A percentile compares a stretch with the other conserved stretches of the same genome.
phyloP scores from a whole-genome alignment of 2,329 filamentous ascomycete species.

The Neofusicoccum parvum region DNA sequence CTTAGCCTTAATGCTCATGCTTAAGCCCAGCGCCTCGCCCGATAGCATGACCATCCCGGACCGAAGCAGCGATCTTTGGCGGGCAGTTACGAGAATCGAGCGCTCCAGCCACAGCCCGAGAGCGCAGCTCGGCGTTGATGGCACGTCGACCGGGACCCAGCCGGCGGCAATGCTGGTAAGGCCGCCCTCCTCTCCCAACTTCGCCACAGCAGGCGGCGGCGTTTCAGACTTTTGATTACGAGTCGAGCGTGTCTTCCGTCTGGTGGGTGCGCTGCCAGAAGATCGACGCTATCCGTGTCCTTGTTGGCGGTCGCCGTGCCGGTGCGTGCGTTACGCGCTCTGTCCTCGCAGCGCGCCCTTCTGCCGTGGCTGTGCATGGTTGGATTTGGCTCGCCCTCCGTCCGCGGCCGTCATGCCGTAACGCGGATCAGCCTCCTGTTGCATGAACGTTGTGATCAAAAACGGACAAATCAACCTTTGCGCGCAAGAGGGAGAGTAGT shows the following conservation, averaged over 20 bases:
- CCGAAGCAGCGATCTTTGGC: background rate
- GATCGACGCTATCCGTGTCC: background rate
- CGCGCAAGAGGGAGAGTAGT: background rate
- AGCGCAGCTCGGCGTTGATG: too few species aligned
- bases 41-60: background rate
- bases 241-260: too few species aligned
- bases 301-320: too few species aligned
- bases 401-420: background rate
- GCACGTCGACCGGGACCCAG: too few species aligned
- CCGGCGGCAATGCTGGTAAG: too few species aligned
- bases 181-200: too few species aligned
- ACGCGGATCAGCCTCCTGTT: background rate
- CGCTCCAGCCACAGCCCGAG: too few species aligned
- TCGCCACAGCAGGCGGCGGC: too few species aligned
- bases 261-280: background rate
- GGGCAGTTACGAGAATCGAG: background rate
- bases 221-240: too few species aligned
- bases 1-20: background rate
- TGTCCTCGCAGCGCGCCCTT: background rate
- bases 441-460: background rate
- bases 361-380: background rate
- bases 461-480: background rate
- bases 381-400: background rate
- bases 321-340: background rate
- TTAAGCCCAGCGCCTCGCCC: background rate